Evolutionary conservation across 352 stramenopile species (phyloP).

Genomic region (Pythium dissotocum): DNA sequence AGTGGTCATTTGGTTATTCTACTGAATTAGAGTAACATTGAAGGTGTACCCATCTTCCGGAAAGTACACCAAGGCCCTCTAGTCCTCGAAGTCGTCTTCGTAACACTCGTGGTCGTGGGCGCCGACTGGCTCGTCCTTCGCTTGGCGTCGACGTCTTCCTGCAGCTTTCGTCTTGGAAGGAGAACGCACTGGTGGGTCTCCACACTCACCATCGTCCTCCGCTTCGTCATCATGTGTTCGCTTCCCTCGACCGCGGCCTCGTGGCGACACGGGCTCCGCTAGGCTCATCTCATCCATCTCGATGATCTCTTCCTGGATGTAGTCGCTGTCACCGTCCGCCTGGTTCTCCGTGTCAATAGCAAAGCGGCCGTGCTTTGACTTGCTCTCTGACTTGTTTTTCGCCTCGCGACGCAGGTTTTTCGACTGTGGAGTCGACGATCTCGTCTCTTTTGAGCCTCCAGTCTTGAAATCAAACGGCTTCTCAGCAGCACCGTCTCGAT

Average conservation of each 20-base stretch:
- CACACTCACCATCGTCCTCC: background rate
- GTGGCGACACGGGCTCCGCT: slow-evolving; percentile 20
- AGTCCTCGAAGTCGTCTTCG: slow-evolving; percentile 86
- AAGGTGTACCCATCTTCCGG: background rate
- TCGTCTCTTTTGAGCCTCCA: slow-evolving; percentile 3
- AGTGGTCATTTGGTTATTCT: background rate
- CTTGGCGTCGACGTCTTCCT: slow-evolving; percentile 23
- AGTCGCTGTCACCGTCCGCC: slow-evolving; percentile 57
- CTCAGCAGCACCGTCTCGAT: slow-evolving; percentile 19
- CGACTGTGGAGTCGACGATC: background rate
- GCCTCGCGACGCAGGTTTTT: background rate
- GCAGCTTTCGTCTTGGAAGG: slow-evolving; percentile 7
- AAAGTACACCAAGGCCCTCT: background rate
- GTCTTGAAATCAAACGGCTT: slow-evolving; percentile 33
- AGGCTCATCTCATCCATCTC: slow-evolving; percentile 49
- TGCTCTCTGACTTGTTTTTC: background rate
- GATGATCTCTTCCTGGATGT: slow-evolving; percentile 86
- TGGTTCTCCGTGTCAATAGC: slow-evolving; percentile 39
- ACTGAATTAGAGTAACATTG: background rate
- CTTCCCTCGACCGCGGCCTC: background rate
- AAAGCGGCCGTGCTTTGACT: slow-evolving; percentile 8
- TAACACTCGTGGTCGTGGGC: slow-evolving; percentile 53
- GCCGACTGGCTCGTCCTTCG: slow-evolving; percentile 30
- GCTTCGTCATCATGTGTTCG: background rate
- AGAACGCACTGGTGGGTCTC: background rate